Evolutionary conservation across 208 protist species (phyloP), one percentile per base, ranked within the genome.

Genomic region (Crithidia thermophila): DNA sequence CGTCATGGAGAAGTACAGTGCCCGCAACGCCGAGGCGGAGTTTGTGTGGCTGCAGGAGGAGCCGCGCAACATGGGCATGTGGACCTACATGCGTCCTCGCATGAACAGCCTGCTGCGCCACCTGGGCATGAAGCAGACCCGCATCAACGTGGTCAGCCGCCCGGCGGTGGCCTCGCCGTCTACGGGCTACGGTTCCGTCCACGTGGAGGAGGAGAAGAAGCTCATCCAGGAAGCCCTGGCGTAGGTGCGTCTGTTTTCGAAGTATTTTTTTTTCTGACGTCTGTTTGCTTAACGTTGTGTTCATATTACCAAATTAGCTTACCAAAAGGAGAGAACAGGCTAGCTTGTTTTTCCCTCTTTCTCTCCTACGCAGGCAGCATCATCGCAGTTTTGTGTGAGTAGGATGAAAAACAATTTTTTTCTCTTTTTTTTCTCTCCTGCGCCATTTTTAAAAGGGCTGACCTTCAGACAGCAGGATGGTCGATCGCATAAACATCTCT

Each of bases 1-100:
- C 18, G 83, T 96, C 42, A 64, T 97, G 21, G 77, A 92, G 50
- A 93, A 91, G 63, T 99, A 98, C 83, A 79, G 86, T 62, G 53
- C 71, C 39, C 78, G 74, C 37, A 95, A 94, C 73, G 53, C 68
- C 14, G 85, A 94, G 33, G 93, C 98, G 30, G 79, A 98, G 59
- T 80, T 98, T 51, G 83, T 91, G 31, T 99, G 98, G 98, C 76
- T 91, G 74, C 98, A 99, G 85, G 98, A 99, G 79, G 98, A 99
- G 81, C 98, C 98, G 42, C 97, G 96, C 77, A 99, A 99, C 79
- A 98, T 98, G 94, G 98, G 98, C 61, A 81, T 96, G 60, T 99
- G 97, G 97, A 60, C 68, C 43, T 88, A 85, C 66, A 82, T 96
- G 74, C 87, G 88, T 8, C 73, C 73, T 0, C 87, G 94, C 49